A percentile compares a stretch with the other conserved stretches of the same genome.
phyloP scores from a whole-genome alignment of 1,284 basidiomycete genomes.

The Mycosarcoma mackinlayi region DNA sequence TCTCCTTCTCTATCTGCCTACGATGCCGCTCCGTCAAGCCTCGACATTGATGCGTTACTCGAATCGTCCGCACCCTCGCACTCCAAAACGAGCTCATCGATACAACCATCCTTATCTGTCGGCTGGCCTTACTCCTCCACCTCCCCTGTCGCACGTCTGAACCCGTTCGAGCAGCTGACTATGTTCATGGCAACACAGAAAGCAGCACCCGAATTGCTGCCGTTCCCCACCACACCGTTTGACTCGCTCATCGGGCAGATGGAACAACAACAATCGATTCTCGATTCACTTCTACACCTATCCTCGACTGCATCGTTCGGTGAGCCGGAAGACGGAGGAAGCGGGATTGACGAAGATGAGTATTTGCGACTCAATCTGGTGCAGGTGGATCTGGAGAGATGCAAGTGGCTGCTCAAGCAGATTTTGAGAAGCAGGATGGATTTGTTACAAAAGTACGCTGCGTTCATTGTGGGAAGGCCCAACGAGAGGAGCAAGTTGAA shows the following conservation, averaged over 20 bases:
- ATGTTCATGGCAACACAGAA: conserved; percentile 32
- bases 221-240: conserved; percentile 33
- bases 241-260: conserved; percentile 35
- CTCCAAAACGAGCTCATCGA: neutral
- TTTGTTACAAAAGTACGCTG: conserved; percentile 54
- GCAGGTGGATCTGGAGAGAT: conserved; percentile 63
- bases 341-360: conserved; percentile 57
- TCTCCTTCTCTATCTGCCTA: conserved; percentile 10
- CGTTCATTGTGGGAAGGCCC: conserved; percentile 23
- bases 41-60: conserved; percentile 36
- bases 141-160: conserved; percentile 5
- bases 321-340: neutral
- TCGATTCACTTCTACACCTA: conserved; percentile 44
- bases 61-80: neutral
- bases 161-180: conserved; percentile 33
- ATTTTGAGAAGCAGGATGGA: conserved; percentile 54
- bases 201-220: conserved; percentile 36
- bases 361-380: conserved; percentile 64
- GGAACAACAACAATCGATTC: conserved; percentile 59
- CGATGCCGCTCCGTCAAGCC: conserved; percentile 18
- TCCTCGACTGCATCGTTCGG: too few species aligned
- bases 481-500: conserved; percentile 44
- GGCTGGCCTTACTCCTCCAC: conserved; percentile 27
- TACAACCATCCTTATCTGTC: neutral
- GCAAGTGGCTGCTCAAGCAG: conserved; percentile 60